Evolutionary conservation across 768 basidiomycete species (phyloP), one percentile per base, ranked within the genome.

Genomic region (Auriculariales sp.): DNA sequence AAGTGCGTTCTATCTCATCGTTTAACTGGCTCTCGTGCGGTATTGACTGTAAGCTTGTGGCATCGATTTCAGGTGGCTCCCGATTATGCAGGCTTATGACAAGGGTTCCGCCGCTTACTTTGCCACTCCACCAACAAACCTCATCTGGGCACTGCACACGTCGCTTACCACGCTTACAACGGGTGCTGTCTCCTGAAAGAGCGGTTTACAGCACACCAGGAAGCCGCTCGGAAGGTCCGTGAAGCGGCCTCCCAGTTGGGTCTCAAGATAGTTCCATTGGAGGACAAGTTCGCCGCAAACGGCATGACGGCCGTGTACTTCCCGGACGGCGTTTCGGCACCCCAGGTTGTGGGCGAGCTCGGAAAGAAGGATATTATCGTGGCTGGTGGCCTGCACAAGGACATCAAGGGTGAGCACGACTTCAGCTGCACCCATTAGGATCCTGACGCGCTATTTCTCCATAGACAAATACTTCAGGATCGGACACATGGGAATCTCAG

Each of bases 271-370:
- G 61, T 63, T n/a, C 78, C 93, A 6, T 59, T 75, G 10, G 68
- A 72, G 25, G 68, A 77, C 1, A 66, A 71, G 2, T 71, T 75
- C 51, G 74, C 83, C 15, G 93, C 95, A 3, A 94, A 93, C 60
- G 93, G 94, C 33, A 97, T 99, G 95, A 87, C 84, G 4, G 93
- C 92, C 34, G 80, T 90, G 47, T 92, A 88, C 65, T 86, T 77
- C 59, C 95, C 95, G 11, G 74, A 80, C 1, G 92, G 90, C 3
- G 60, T 93, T n/a, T 66, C 66, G 24, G 82, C 86, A 0, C 65
- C 76, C 5, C 88, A 94, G 56, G 64, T 98, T 27, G 54, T 97
- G 42, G 84, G 88, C 5, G 73, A 80, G 42, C 71, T 98, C 25
- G 69, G 70, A 42, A 73, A 80, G 62, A 77, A 74, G 53, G 80